These are phyloP conservation scores for Gamsiella multidivaricata DNA, from an alignment of 192 early-diverging fungal species.

Conservation along the genomic window DNA sequence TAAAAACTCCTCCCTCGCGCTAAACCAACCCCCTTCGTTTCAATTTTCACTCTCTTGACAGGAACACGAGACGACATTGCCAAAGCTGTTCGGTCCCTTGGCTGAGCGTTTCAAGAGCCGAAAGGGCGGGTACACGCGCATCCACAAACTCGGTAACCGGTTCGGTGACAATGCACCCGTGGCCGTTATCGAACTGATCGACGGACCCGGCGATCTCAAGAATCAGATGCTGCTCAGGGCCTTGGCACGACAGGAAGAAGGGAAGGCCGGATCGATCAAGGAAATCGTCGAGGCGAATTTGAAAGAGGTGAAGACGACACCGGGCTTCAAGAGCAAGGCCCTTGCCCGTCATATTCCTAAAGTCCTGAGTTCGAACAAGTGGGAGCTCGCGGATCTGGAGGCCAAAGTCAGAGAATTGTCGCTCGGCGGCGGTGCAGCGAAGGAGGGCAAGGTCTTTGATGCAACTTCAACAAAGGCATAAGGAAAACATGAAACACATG, in stretches of 20 bases:
- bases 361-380: constrained; percentile 45
- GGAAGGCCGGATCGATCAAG: constrained; percentile 30
- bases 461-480: constrained; percentile 49
- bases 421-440: background rate
- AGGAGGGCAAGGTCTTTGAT: constrained; percentile 44
- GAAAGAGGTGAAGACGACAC: constrained; percentile 12
- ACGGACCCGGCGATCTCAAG: constrained; percentile 81
- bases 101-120: constrained; percentile 84
- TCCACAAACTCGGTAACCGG: constrained; percentile 81
- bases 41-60: constrained; percentile 26
- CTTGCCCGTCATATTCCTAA: constrained; percentile 45
- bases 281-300: constrained; percentile 33
- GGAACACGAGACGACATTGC: constrained; percentile 77
- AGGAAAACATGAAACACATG: background rate
- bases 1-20: background rate
- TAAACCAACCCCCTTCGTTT: background rate
- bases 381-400: constrained; percentile 47
- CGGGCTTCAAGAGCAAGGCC: constrained; percentile 28
- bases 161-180: constrained; percentile 87
- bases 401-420: constrained; percentile 28
- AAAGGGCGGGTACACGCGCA: constrained; percentile 90
- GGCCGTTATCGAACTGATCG: constrained; percentile 92
- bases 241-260: constrained; percentile 54
- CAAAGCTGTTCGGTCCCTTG: constrained; percentile 84
- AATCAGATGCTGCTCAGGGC: constrained; percentile 61